Evolutionary conservation across 352 stramenopile genomes (phyloP), one percentile per base, ranked within the genome.

Genomic region (Pythium brachiatum): DNA sequence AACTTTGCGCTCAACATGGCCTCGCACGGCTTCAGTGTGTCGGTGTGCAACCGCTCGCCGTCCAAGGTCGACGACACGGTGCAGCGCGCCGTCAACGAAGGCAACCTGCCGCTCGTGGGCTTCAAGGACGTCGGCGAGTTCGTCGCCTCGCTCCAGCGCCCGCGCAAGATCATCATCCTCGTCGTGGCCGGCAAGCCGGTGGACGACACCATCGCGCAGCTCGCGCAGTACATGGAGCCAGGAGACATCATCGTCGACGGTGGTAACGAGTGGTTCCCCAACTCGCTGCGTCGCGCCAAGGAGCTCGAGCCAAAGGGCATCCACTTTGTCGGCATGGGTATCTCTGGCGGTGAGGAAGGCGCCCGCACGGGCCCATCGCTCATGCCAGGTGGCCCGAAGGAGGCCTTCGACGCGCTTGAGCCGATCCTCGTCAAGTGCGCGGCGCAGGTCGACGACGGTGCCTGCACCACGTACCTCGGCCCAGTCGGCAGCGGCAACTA

Each of bases 1-100:
- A 99, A 99, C 81, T 99, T 99, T 71, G 97, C 97, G 21, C 88
- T 99, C 44, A 99, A 99, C 88, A 99, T 99, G 86, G 97, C 96
- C 7, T 92, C 88, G 56, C 94, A 99, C 69, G 97, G 97, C 69
- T 99, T 99, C 85, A 87, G 81, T 51, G 89, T 97, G 54, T 97
- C 92, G 51, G 97, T 99, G 32, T 98, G 92, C 76, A 99, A 99
- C 83, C 92, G 97, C 60, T 98, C 96, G 57, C 88, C 92, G 5
- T 82, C 89, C 57, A 99, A 99, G 81, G 95, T 99, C 21, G 92
- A 98, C 73, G 84, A 90, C n/a, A 99, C 96, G 20, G 90, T 99
- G 23, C 73, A 83, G 57, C 90, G 97, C 51, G 97, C 97, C 60
- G 94, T 98, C 72, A 88, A 85, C 51, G 97, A 99, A 77, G 96